Evolutionary conservation across 1,139 yeast species (phyloP), one percentile per base, ranked within the genome.

Genomic region (Komagataea norvegica): DNA sequence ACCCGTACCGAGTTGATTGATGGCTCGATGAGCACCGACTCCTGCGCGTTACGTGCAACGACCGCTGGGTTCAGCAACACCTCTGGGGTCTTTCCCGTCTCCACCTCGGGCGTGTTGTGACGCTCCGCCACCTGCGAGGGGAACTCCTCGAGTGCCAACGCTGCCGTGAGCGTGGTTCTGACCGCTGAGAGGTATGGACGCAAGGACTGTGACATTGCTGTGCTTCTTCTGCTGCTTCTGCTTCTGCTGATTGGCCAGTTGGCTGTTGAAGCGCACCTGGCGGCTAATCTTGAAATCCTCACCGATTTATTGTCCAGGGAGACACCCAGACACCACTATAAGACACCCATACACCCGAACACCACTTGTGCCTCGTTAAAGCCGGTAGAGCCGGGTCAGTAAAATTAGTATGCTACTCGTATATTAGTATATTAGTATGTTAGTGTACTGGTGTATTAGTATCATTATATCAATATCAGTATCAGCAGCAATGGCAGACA

Each of bases 71-170:
- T 89, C 56, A 91, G 71, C 45, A 91, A 65, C 43, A 91, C 82
- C 61, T 89, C 96, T 9, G 84, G 82, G 33, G 84, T 70, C 49
- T 76, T 74, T 49, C 82, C 42, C 31, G 85, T 91, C 62, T 91
- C 99, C 36, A 91, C 82, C 61, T 91, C 99, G 5, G 99, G 99
- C 48, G 93, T 77, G 65, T 91, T 91, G 68, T 91, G 98, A 63
- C 99, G 82, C 66, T 91, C 99, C 13, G 85, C 96, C 43, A 85
- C 74, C 61, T 89, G 96, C 10, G 97, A 89, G 18, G 96, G 84
- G 61, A 93, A 93, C 65, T 89, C 91, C 57, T 89, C 94, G 49
- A 91, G 70, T 54, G 96, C 87, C 37, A 91, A 72, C n/a, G 97
- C 96, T 8, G 96, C 96, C 14, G 95, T 87, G 52, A 91, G 73